A percentile compares a stretch with the other conserved stretches of the same genome.
phyloP scores from a whole-genome alignment of 164 flowering plant species.

The Chloranthus sessilifolius region DNA sequence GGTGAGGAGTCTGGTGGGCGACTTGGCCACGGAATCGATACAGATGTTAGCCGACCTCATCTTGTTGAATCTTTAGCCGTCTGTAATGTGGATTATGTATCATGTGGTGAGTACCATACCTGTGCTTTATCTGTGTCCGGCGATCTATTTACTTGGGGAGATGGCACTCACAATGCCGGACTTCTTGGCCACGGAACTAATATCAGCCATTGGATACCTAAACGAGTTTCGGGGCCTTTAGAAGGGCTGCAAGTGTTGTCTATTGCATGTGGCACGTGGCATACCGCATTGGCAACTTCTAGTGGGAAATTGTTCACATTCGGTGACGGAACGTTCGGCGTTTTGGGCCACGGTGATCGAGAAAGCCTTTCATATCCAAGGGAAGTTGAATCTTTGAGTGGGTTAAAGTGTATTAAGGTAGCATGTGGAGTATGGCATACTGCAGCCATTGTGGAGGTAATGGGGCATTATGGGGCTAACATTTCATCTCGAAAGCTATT shows the following conservation, averaged over 20 bases:
- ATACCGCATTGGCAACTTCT: constrained; percentile 66
- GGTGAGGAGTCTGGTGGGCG: constrained; percentile 91
- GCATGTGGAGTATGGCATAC: constrained; percentile 94
- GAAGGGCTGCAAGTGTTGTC: constrained; percentile 74
- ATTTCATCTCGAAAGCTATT: constrained; percentile 52
- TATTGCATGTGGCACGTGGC: constrained; percentile 84
- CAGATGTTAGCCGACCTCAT: constrained; percentile 51
- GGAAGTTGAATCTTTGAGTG: constrained; percentile 55
- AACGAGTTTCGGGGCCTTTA: constrained; percentile 59
- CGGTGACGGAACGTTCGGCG: constrained; percentile 85
- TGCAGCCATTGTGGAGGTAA: constrained; percentile 75
- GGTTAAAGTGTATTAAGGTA: constrained; percentile 51
- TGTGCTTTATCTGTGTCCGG: constrained; percentile 71
- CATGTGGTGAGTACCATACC: constrained; percentile 87
- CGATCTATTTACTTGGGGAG: constrained; percentile 84
- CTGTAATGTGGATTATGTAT: constrained; percentile 51
- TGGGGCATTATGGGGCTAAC: constrained; percentile 30
- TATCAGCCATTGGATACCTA: constrained; percentile 82
- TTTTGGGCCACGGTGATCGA: constrained; percentile 77
- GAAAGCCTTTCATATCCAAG: constrained; percentile 55
- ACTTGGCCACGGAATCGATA: constrained; percentile 77
- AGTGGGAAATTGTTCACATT: constrained; percentile 66
- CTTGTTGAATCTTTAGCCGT: constrained; percentile 66
- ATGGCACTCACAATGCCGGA: constrained; percentile 65
- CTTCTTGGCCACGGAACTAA: constrained; percentile 73